A percentile compares a stretch with the other conserved stretches of the same genome.
phyloP scores from a whole-genome alignment of 345 rosid genomes.

The Salix exigua region DNA sequence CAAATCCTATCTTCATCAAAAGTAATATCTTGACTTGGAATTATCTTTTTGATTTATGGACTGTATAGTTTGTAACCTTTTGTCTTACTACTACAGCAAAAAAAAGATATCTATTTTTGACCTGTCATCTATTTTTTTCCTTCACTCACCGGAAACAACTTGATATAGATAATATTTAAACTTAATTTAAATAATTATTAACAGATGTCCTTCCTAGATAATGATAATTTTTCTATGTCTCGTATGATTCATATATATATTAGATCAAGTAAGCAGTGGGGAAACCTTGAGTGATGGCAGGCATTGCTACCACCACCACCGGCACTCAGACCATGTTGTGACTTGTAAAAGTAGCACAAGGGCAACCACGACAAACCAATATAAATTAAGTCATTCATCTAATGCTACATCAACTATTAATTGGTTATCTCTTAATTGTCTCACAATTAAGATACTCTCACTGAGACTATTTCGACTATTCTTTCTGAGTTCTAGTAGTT shows the following conservation, averaged over 20 bases:
- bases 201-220: no score
- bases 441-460: background rate
- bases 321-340: background rate
- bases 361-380: background rate
- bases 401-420: background rate
- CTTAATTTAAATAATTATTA: no score
- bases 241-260: no score
- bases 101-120: background rate
- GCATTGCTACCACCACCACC: background rate
- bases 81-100: background rate
- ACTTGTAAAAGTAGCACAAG: background rate
- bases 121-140: constrained; percentile 5
- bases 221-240: background rate
- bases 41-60: background rate
- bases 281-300: background rate
- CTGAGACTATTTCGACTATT: background rate
- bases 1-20: background rate
- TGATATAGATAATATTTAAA: background rate
- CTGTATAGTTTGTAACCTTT: background rate
- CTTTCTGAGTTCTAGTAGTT: background rate
- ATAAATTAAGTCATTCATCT: background rate
- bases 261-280: background rate
- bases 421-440: background rate
- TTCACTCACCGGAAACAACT: background rate
- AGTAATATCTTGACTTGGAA: background rate